Evolutionary conservation across 2,329 filamentous ascomycete genomes (phyloP).

Genomic region (Neurospora crassa): DNA sequence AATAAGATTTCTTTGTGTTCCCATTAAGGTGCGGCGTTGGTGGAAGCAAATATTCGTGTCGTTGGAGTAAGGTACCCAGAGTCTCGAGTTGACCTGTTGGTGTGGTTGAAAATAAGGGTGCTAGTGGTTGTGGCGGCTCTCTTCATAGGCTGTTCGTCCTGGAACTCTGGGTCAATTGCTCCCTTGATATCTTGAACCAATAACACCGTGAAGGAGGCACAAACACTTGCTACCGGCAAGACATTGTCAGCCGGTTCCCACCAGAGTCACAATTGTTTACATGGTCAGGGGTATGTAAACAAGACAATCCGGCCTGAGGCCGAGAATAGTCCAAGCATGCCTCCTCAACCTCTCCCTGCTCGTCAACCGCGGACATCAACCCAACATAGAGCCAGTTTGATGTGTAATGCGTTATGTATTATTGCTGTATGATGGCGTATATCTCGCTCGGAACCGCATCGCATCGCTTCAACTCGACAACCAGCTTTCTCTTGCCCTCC

Average conservation of each 20-base stretch:
- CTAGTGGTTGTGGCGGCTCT: background rate
- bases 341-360: background rate
- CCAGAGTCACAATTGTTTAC: background rate
- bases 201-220: background rate
- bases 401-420: background rate
- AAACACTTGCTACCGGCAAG: background rate
- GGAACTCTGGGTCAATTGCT: background rate
- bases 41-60: background rate
- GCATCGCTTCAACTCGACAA: background rate
- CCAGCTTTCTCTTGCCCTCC: background rate
- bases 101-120: background rate
- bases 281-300: background rate
- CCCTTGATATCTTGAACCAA: background rate
- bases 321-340: background rate
- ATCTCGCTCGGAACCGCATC: background rate
- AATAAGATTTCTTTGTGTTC: background rate
- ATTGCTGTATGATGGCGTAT: background rate
- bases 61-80: background rate
- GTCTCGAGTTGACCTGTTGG: background rate
- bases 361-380: background rate
- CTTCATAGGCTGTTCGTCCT: background rate
- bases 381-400: background rate
- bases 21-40: background rate
- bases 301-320: background rate
- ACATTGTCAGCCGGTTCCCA: background rate